These are phyloP conservation scores for Penicillium sp. DNA, from an alignment of 2,329 filamentous ascomycete genomes.

Conservation along the genomic window DNA sequence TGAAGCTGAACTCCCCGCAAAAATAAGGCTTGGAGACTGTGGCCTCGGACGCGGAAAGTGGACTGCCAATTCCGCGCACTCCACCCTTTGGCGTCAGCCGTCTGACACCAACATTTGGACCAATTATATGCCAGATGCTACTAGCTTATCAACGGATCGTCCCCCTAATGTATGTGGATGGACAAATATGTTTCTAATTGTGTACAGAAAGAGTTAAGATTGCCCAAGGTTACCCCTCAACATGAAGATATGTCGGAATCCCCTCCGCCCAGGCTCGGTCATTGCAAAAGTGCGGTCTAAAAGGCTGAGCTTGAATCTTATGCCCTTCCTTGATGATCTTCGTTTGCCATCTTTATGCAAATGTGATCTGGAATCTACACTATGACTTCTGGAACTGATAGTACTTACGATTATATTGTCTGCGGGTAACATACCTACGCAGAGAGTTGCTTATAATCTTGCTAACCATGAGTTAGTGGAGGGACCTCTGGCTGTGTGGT, in stretches of 20 bases:
- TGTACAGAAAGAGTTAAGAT: background rate
- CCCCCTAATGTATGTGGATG: background rate
- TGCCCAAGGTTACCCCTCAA: background rate
- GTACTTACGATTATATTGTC: constrained; percentile 29
- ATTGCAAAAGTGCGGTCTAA: background rate
- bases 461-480: constrained; percentile 30
- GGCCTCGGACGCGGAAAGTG: background rate
- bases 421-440: constrained; percentile 23
- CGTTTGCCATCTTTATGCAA: background rate
- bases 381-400: constrained; percentile 14
- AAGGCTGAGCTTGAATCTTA: background rate
- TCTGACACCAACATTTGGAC: background rate
- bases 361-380: background rate
- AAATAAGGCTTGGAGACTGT: background rate
- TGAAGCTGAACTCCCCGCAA: background rate
- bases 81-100: background rate
- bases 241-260: background rate
- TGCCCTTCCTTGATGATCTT: background rate
- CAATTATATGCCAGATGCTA: background rate
- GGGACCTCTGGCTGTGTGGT: constrained; percentile 51
- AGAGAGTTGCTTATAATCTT: background rate
- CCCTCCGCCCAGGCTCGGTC: background rate
- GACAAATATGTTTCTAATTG: background rate
- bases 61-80: background rate
- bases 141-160: background rate